Conservation (phyloP, 1,284 basidiomycete genomes). For the Ustilago sp. region DNA sequence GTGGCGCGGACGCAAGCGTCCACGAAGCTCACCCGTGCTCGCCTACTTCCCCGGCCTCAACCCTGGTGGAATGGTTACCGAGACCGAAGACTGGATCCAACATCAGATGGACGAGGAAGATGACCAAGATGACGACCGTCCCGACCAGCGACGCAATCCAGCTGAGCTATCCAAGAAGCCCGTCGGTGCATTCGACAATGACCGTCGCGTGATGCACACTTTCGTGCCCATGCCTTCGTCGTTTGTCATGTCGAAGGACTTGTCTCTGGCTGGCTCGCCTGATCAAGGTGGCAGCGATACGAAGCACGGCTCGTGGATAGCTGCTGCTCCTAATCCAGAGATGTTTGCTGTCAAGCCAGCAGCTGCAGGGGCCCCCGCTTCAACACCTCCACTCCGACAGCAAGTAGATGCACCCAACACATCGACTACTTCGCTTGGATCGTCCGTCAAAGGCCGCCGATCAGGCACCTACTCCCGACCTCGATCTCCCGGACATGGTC, state of each 20-base stretch:
- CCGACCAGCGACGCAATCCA: slow-evolving; percentile 6
- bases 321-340: slow-evolving; percentile 23
- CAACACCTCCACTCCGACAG: slow-evolving; percentile 9
- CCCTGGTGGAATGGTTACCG: slow-evolving; percentile 17
- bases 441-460: slow-evolving; percentile 18
- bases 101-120: slow-evolving; percentile 25
- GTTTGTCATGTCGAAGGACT: slow-evolving; percentile 27
- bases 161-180: slow-evolving; percentile 10
- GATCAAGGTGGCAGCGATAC: slow-evolving; percentile 35
- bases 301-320: slow-evolving; percentile 38
- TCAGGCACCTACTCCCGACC: slow-evolving; percentile 28
- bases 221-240: slow-evolving; percentile 28
- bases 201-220: slow-evolving; percentile 26
- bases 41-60: slow-evolving; percentile 8
- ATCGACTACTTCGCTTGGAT: slow-evolving; percentile 30
- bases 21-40: slow-evolving; percentile 28
- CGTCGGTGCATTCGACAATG: slow-evolving; percentile 12
- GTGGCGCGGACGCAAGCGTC: slow-evolving; percentile 34
- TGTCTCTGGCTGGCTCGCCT: slow-evolving; percentile 18
- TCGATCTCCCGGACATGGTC: slow-evolving; percentile 17
- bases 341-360: slow-evolving; percentile 16
- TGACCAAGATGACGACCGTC: slow-evolving; percentile 4
- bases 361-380: not conserved
- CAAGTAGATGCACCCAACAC: slow-evolving; percentile 15
- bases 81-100: slow-evolving; percentile 25